Evolutionary conservation across 2,329 filamentous ascomycete species (phyloP).

Genomic region (Xylariaceae sp.): DNA sequence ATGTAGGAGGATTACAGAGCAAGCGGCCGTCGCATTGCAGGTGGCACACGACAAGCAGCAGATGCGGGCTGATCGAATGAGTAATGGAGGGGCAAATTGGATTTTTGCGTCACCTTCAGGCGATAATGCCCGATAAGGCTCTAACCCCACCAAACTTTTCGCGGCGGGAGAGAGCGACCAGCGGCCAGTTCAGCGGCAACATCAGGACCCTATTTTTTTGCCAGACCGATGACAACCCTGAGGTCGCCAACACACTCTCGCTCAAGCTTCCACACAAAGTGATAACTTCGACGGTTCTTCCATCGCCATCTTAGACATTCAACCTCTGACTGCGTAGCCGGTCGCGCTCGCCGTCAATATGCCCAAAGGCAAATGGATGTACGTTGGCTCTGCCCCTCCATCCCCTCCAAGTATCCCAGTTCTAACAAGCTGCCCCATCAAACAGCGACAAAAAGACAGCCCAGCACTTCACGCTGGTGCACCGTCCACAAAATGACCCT

Average conservation of each 20-base stretch:
- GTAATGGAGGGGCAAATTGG: constrained; percentile 30
- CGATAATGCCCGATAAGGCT: constrained; percentile 25
- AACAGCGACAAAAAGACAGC: constrained; percentile 82
- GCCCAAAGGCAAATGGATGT: constrained; percentile 77
- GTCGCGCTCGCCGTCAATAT: constrained; percentile 48
- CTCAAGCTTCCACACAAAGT: too few relatives aligned
- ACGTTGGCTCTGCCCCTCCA: constrained; percentile 30
- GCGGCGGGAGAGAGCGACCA: background rate
- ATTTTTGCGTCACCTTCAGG: constrained; percentile 27
- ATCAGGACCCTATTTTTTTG: background rate
- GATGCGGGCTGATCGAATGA: constrained; percentile 8
- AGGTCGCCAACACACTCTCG: background rate
- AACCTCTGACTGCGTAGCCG: too few relatives aligned
- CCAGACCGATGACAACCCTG: background rate
- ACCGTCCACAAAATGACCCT: constrained; percentile 95
- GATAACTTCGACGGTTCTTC: too few relatives aligned
- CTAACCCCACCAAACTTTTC: constrained; percentile 33
- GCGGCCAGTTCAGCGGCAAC: too few relatives aligned
- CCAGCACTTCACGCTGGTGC: constrained; percentile 89
- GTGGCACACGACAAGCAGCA: too few relatives aligned
- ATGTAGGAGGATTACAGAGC: too few relatives aligned
- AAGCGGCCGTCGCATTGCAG: too few relatives aligned
- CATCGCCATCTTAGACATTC: too few relatives aligned
- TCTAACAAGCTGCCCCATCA: constrained; percentile 7
- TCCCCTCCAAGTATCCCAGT: background rate